phyloP scores from a whole-genome alignment of 2,329 filamentous ascomycete species.

The Pyricularia sp. region DNA sequence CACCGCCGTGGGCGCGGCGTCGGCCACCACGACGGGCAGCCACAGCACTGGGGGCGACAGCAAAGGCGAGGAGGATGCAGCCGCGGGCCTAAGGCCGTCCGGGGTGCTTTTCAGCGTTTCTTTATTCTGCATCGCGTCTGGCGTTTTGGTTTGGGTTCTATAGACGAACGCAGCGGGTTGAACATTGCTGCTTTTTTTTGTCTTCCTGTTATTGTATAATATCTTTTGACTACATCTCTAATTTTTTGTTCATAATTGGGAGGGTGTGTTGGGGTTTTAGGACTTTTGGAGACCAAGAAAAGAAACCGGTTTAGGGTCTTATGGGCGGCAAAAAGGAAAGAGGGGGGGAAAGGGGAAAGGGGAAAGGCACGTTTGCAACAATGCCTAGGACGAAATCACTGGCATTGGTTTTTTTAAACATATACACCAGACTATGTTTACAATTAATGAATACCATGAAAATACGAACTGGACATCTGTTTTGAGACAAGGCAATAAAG shows the following conservation, averaged over 20 bases:
- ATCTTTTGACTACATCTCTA: neutral
- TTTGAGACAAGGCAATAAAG: no score
- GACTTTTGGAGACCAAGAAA: neutral
- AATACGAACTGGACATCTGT: neutral
- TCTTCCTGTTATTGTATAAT: neutral
- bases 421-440: neutral
- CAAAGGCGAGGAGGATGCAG: conserved; percentile 10
- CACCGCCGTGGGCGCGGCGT: neutral
- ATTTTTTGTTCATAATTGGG: neutral
- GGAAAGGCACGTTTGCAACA: neutral
- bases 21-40: neutral
- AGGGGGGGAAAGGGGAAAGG: no score
- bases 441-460: neutral
- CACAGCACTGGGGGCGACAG: neutral
- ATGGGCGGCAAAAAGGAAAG: neutral
- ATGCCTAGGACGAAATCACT: neutral
- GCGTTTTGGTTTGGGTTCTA: neutral
- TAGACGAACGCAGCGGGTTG: neutral
- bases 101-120: neutral
- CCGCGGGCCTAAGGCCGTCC: conserved; percentile 6
- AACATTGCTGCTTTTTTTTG: neutral
- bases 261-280: no score
- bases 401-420: no score
- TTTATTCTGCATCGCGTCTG: neutral
- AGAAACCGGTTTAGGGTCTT: no score